These are phyloP conservation scores for Fraxinus nigra DNA, from an alignment of 305 asterid genomes.

Conservation along the genomic window DNA sequence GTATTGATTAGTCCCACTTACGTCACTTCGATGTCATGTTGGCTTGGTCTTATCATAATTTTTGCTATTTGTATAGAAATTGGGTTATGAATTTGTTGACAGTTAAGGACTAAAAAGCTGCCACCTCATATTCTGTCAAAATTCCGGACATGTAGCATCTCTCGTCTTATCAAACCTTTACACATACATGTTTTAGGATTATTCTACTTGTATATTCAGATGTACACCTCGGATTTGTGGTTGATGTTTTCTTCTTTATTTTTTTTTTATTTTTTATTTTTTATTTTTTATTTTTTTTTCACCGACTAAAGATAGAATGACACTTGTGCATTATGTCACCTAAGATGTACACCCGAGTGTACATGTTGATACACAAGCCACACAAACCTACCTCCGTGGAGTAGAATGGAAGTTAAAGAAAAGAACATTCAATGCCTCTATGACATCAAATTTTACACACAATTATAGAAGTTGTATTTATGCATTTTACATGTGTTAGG, in stretches of 20 bases:
- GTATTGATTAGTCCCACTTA: background rate
- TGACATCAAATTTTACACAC: background rate
- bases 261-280: too few species aligned
- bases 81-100: background rate
- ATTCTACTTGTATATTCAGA: too few species aligned
- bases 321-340: too few species aligned
- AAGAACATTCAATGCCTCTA: background rate
- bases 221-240: too few species aligned
- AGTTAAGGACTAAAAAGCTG: background rate
- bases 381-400: background rate
- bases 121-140: background rate
- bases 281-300: too few species aligned
- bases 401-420: background rate
- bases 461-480: background rate
- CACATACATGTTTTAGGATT: background rate
- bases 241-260: too few species aligned
- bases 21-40: background rate
- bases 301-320: too few species aligned
- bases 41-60: background rate
- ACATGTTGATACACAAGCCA: background rate
- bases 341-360: too few species aligned
- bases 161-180: background rate
- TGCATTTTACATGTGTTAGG: conserved; percentile 38
- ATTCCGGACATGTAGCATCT: background rate
- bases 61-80: background rate